phyloP scores from a whole-genome alignment of 2,329 filamentous ascomycete genomes.

The Calonectria crousiana region DNA sequence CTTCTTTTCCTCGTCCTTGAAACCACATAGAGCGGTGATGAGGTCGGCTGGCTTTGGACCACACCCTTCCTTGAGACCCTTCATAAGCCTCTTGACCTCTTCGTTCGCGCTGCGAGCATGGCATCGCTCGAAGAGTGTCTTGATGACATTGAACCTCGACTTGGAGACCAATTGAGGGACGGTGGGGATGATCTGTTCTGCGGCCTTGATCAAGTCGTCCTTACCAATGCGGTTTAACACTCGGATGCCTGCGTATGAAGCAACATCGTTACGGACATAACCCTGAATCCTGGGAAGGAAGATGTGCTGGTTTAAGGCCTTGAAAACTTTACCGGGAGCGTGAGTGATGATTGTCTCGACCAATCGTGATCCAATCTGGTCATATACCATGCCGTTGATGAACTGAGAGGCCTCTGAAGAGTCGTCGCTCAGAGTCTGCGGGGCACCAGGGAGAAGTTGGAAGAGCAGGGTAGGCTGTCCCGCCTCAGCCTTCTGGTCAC shows the following conservation, averaged over 20 bases:
- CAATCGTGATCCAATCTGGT: constrained; percentile 88
- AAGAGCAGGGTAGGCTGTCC: constrained; percentile 72
- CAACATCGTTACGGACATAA: constrained; percentile 89
- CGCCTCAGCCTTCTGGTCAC: constrained; percentile 54
- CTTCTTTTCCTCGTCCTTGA: constrained; percentile 54
- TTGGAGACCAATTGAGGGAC: constrained; percentile 80
- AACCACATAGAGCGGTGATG: constrained; percentile 62
- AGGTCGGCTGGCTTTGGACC: constrained; percentile 61
- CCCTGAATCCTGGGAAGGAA: constrained; percentile 85
- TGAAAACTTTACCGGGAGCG: constrained; percentile 90
- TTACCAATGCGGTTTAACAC: constrained; percentile 87
- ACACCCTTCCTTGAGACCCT: constrained; percentile 61
- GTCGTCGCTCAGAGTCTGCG: constrained; percentile 76
- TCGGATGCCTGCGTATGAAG: constrained; percentile 86
- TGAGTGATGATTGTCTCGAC: constrained; percentile 87
- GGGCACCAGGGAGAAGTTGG: constrained; percentile 82
- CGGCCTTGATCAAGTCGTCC: constrained; percentile 82
- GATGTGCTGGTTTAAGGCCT: constrained; percentile 82
- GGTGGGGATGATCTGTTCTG: constrained; percentile 78
- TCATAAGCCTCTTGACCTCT: constrained; percentile 61
- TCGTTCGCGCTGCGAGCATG: constrained; percentile 72
- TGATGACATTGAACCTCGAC: constrained; percentile 82
- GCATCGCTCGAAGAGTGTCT: constrained; percentile 86
- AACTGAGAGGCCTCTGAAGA: constrained; percentile 81
- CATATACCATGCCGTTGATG: constrained; percentile 88